Conservation (phyloP, 495 filamentous ascomycete genomes). For the Paragyromitra xinjiangensis region DNA sequence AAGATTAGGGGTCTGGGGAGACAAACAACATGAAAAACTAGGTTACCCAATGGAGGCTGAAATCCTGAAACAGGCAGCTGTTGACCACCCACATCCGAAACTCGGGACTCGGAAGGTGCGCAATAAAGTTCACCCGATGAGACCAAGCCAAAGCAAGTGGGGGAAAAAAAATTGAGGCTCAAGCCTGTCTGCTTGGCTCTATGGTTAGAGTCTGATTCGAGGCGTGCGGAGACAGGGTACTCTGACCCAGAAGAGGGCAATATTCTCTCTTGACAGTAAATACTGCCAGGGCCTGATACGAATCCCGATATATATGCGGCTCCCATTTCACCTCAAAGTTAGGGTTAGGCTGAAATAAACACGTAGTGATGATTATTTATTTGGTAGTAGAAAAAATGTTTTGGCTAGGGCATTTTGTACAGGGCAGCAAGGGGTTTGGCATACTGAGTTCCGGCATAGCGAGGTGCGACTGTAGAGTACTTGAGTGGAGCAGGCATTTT, state of each 20-base stretch:
- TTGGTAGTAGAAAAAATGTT: too few relatives aligned
- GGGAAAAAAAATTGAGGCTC: conserved; percentile 5
- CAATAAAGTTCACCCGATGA: conserved; percentile 40
- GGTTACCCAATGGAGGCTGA: conserved; percentile 28
- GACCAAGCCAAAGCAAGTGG: conserved; percentile 19
- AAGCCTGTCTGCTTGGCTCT: neutral
- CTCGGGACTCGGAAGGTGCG: conserved; percentile 36
- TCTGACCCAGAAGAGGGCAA: too few relatives aligned
- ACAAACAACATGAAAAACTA: conserved; percentile 20
- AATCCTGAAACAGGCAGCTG: conserved; percentile 44
- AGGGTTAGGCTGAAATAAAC: neutral
- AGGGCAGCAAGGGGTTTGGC: too few relatives aligned
- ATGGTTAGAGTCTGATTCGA: neutral
- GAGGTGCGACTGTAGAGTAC: too few relatives aligned
- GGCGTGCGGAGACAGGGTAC: too few relatives aligned
- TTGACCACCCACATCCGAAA: conserved; percentile 23
- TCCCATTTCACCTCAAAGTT: neutral
- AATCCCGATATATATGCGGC: neutral
- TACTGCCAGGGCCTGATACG: neutral
- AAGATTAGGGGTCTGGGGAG: conserved; percentile 1
- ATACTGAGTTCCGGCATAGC: too few relatives aligned
- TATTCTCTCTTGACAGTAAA: neutral
- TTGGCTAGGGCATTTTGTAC: too few relatives aligned
- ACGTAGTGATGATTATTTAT: neutral
- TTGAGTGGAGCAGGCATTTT: neutral